A percentile compares a stretch with the other conserved stretches of the same genome.
phyloP scores from a whole-genome alignment of 306 rosid genomes.

The Luffa aegyptiaca region DNA sequence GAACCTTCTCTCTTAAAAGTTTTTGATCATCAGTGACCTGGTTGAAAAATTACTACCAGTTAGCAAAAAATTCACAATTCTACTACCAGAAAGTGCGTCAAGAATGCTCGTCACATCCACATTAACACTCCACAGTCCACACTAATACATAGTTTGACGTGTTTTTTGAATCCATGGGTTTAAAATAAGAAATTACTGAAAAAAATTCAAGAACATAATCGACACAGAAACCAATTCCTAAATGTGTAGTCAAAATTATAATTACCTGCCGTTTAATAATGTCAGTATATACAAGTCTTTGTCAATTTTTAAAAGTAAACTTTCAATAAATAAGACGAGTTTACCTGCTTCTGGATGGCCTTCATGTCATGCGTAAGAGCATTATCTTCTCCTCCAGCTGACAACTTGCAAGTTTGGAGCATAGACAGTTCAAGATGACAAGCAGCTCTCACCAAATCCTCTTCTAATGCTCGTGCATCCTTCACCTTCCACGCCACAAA shows the following conservation, averaged over 20 bases:
- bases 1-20: constrained; percentile 76
- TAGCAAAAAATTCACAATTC: background rate
- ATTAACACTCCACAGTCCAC: background rate
- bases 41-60: constrained; percentile 1
- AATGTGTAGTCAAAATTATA: background rate
- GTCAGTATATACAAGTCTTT: background rate
- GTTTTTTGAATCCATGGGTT: background rate
- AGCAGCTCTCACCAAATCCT: constrained; percentile 94
- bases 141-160: background rate
- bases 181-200: background rate
- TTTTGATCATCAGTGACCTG: constrained; percentile 75
- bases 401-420: constrained; percentile 87
- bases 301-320: background rate
- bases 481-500: constrained; percentile 87
- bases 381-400: constrained; percentile 46
- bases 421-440: constrained; percentile 95
- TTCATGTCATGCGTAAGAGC: constrained; percentile 79
- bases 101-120: background rate
- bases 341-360: constrained; percentile 88
- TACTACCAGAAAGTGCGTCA: background rate
- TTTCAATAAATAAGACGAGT: background rate
- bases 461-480: constrained; percentile 78
- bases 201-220: background rate
- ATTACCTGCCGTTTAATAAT: background rate
- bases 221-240: background rate